phyloP scores from a whole-genome alignment of 805 yeast species.

The Kregervanrija delftensis region DNA sequence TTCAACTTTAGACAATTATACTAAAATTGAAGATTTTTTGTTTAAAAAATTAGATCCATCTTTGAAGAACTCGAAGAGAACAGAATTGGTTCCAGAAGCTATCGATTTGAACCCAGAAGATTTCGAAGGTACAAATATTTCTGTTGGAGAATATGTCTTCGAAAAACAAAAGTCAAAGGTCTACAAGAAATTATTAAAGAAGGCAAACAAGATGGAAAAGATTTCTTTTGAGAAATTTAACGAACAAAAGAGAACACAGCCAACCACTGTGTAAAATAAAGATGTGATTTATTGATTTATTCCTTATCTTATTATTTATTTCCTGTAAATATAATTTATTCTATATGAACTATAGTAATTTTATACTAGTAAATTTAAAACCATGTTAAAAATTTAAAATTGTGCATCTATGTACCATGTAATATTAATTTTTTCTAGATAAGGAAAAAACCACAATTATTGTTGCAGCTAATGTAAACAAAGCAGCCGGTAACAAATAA shows the following conservation, averaged over 20 bases:
- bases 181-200: constrained; percentile 38
- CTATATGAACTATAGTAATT: too few species aligned
- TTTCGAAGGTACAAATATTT: constrained; percentile 52
- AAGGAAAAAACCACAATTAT: constrained; percentile 49
- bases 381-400: too few species aligned
- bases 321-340: too few species aligned
- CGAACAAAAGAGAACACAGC: constrained; percentile 3
- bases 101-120: constrained; percentile 51
- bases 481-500: constrained; percentile 52
- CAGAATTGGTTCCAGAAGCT: constrained; percentile 64
- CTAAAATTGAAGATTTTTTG: constrained; percentile 33
- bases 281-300: too few species aligned
- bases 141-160: constrained; percentile 44
- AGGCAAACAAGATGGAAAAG: constrained; percentile 24
- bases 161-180: constrained; percentile 38
- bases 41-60: constrained; percentile 29
- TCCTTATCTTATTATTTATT: too few species aligned
- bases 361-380: too few species aligned
- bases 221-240: constrained; percentile 13
- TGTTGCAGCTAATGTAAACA: constrained; percentile 54
- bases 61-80: constrained; percentile 37
- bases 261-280: neutral
- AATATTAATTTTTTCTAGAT: constrained; percentile 31
- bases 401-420: neutral
- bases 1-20: constrained; percentile 33